phyloP scores from a whole-genome alignment of 129 eudicot species.

The Artemisia annua region DNA sequence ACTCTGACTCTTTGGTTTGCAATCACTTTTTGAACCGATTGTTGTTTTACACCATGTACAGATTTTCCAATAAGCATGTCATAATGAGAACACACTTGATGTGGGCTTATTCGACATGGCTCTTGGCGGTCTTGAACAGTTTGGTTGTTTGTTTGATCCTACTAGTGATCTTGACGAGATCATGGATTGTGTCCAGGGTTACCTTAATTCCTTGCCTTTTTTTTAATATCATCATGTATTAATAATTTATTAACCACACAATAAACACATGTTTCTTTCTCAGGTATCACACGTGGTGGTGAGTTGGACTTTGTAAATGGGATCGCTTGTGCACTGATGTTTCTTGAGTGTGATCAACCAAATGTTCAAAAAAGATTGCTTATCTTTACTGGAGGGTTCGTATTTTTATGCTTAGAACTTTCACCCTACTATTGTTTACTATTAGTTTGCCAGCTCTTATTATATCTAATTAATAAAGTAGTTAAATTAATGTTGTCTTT shows the following conservation, averaged over 20 bases:
- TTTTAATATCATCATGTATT: background rate
- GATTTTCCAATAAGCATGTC: constrained; percentile 21
- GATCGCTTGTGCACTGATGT: background rate
- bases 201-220: background rate
- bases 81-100: background rate
- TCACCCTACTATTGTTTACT: background rate
- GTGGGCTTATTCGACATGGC: background rate
- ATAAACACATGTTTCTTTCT: no score
- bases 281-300: no score
- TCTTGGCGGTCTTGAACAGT: background rate
- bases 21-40: constrained; percentile 30
- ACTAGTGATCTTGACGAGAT: background rate
- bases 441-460: background rate
- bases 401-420: background rate
- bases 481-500: no score
- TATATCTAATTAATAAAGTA: background rate
- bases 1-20: constrained; percentile 33
- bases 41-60: constrained; percentile 5
- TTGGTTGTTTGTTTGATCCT: background rate
- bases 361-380: background rate
- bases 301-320: background rate
- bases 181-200: background rate
- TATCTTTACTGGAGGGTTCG: background rate
- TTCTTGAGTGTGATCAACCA: background rate
- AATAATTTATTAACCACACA: background rate